A percentile compares a stretch with the other conserved stretches of the same genome.
phyloP scores from a whole-genome alignment of 768 basidiomycete species.

The Leccinum disarticulatum region DNA sequence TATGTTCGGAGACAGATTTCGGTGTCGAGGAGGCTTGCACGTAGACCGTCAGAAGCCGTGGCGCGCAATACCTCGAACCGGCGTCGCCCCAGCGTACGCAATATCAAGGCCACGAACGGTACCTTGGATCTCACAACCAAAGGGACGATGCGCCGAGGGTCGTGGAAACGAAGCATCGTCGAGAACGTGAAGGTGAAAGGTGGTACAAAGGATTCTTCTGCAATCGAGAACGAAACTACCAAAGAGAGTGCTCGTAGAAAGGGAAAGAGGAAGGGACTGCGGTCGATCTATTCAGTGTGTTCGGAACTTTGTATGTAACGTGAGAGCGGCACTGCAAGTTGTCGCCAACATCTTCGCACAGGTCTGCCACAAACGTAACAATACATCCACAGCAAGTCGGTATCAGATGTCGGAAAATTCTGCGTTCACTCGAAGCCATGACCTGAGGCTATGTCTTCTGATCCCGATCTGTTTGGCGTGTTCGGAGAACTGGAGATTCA shows the following conservation, averaged over 20 bases:
- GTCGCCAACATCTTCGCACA: too few relatives aligned
- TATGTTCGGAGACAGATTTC: slow-evolving; percentile 18
- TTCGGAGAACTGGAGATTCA: not conserved
- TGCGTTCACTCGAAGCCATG: too few relatives aligned
- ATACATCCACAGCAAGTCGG: not conserved
- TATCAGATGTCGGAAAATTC: not conserved
- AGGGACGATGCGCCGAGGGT: slow-evolving; percentile 25
- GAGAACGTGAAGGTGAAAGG: slow-evolving; percentile 18
- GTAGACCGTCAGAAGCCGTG: not conserved
- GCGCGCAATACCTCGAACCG: slow-evolving; percentile 13
- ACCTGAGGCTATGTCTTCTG: too few relatives aligned
- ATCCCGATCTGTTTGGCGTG: too few relatives aligned
- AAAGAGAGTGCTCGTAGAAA: slow-evolving; percentile 13
- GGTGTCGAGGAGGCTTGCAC: slow-evolving; percentile 7
- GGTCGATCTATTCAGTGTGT: slow-evolving; percentile 32
- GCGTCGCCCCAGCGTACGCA: slow-evolving; percentile 19
- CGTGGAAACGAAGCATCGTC: slow-evolving; percentile 27
- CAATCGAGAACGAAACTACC: slow-evolving; percentile 14
- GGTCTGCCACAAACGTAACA: too few relatives aligned
- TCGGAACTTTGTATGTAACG: slow-evolving; percentile 17
- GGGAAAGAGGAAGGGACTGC: slow-evolving; percentile 25
- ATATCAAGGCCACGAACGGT: slow-evolving; percentile 10
- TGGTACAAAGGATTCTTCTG: slow-evolving; percentile 8
- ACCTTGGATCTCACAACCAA: slow-evolving; percentile 11
- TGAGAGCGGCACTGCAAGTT: too few relatives aligned